Base-by-base conservation (phyloP, 169 alveolate species). In the Eimeria praecox region DNA sequence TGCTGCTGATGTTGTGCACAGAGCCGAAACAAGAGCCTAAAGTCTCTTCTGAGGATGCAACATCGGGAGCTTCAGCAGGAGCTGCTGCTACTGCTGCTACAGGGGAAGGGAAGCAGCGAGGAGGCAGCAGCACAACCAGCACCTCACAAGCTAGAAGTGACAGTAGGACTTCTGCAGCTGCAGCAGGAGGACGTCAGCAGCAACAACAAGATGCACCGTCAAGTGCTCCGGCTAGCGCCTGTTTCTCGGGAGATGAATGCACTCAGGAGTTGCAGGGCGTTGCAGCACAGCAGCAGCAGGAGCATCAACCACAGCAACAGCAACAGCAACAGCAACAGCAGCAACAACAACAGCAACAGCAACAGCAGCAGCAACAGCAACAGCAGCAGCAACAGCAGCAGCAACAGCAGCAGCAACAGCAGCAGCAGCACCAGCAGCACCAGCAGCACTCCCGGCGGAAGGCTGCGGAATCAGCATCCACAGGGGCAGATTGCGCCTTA, bases 301-400 rank as follows among this genome's bases (percentile, higher is more conserved):
- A 54, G 22, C 71, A 46, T 35, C 90, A 82, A 46, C 71, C 52
- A 54, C 90, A 46, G 69, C 64, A 42, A 38, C 69, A 6, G 38
- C 89, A 80, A n/a, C 90, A 80, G 90, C 90, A 44, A 49, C 64
- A 40, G 64, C 90, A 80, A 22, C 90, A 80, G 64, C 90, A 69
- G 16, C 87, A 75, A 5, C 46, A 78, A 54, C 90, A 46, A 40
- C 64, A 42, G 66, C 69, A 6, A 5, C 89, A 80, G 20, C 90
- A 80, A 69, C 90, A 44, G 30, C 64, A 40, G 64, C 90, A 80
- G 40, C 90, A 80, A 40, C 90, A 69, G 16, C 87, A 75, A 5
- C 46, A 78, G 91, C 75, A 54, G 91, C 77, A 30, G 33, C 35
- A 52, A 54, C 44, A 83, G 77, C 91, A 83, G 77, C 91, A 30